Conservation (phyloP, 805 yeast genomes). For the Wickerhamiella brachini region DNA sequence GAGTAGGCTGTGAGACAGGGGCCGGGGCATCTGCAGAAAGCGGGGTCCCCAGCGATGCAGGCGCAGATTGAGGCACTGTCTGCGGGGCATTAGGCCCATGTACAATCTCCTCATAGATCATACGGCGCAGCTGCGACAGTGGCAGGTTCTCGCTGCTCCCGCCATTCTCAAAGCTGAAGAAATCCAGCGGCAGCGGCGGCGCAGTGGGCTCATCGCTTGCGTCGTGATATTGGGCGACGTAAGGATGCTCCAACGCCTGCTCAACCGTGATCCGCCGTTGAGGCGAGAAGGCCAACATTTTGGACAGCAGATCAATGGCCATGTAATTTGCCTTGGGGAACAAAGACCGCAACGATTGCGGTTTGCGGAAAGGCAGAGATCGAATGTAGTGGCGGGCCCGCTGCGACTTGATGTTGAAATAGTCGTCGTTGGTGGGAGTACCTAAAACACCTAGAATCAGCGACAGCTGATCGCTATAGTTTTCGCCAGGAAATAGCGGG, state of each 20-base stretch:
- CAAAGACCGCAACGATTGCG: slow-evolving; percentile 21
- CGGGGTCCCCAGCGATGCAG: neutral
- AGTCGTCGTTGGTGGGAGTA: slow-evolving; percentile 70
- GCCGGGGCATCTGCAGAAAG: neutral
- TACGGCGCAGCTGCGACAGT: slow-evolving; percentile 57
- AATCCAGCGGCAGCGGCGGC: slow-evolving; percentile 67
- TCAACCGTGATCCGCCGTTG: slow-evolving; percentile 70
- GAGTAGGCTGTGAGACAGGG: neutral
- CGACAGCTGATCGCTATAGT: slow-evolving; percentile 87
- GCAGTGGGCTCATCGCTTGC: slow-evolving; percentile 60
- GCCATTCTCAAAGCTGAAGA: slow-evolving; percentile 66
- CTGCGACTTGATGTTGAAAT: slow-evolving; percentile 60
- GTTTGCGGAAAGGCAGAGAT: slow-evolving; percentile 53
- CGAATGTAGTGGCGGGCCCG: slow-evolving; percentile 88
- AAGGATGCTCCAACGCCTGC: slow-evolving; percentile 81
- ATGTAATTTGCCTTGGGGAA: slow-evolving; percentile 80
- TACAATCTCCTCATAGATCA: slow-evolving; percentile 68
- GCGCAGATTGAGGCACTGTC: neutral
- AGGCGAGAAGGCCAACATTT: slow-evolving; percentile 81
- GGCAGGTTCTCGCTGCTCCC: slow-evolving; percentile 43
- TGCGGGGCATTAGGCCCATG: slow-evolving; percentile 25
- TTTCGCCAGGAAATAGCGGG: slow-evolving; percentile 89
- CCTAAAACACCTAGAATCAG: slow-evolving; percentile 79
- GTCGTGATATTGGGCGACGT: slow-evolving; percentile 80
- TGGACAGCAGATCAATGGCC: slow-evolving; percentile 68